A percentile compares a stretch with the other conserved stretches of the same genome.
Conservation (phyloP, 495 filamentous ascomycete genomes). For the Aspergillus diversus region DNA sequence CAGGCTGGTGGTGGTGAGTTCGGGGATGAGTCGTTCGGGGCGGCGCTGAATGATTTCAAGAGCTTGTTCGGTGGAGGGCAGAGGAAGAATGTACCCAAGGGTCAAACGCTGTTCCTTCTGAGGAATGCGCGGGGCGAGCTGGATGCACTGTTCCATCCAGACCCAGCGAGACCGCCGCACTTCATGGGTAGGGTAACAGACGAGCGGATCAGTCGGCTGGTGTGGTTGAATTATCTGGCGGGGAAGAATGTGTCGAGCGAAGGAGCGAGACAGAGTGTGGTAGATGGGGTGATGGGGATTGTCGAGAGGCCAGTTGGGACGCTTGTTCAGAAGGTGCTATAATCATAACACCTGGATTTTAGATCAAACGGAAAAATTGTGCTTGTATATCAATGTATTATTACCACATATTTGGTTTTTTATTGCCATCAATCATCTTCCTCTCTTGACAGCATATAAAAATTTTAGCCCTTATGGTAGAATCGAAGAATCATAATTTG, state of each 20-base stretch:
- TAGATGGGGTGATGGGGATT: constrained; percentile 85
- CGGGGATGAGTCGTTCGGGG: constrained; percentile 71
- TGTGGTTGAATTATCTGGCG: constrained; percentile 90
- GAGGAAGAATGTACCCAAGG: constrained; percentile 69
- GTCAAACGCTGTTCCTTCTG: constrained; percentile 71
- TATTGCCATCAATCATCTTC: background rate
- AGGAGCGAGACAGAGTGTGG: constrained; percentile 74
- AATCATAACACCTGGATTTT: constrained; percentile 4
- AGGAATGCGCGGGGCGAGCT: constrained; percentile 68
- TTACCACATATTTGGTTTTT: background rate
- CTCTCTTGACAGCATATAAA: background rate
- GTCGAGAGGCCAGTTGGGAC: constrained; percentile 89
- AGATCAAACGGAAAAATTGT: background rate
- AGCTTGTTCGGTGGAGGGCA: constrained; percentile 71
- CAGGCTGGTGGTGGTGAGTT: constrained; percentile 41
- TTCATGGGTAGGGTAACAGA: constrained; percentile 73
- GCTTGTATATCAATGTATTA: background rate
- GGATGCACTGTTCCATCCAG: constrained; percentile 68
- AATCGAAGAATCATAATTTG: no score
- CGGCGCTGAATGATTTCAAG: constrained; percentile 75
- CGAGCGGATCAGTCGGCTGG: constrained; percentile 74
- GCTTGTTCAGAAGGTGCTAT: constrained; percentile 72
- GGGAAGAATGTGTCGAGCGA: constrained; percentile 89
- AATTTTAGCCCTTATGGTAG: no score
- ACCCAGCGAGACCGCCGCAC: constrained; percentile 41